A percentile compares a stretch with the other conserved stretches of the same genome.
Evolutionary conservation across 192 early-diverging fungal species (phyloP).

Genomic region (Coemansia sp.): DNA sequence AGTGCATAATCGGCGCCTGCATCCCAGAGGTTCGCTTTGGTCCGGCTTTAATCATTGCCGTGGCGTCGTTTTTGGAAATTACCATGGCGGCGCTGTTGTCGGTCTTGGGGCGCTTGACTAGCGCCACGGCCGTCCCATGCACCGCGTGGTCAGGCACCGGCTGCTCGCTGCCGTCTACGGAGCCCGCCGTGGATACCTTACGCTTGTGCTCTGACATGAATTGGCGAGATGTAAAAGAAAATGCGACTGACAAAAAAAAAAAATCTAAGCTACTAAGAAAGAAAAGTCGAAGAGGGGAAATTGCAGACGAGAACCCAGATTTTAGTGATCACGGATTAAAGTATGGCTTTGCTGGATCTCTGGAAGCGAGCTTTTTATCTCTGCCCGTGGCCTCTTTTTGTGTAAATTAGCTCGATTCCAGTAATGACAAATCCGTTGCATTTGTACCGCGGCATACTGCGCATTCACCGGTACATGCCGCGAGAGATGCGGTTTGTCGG

Average conservation of each 20-base stretch:
- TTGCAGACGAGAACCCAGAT: background rate
- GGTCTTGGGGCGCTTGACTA: constrained; percentile 46
- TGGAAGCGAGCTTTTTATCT: background rate
- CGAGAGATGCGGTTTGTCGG: constrained; percentile 52
- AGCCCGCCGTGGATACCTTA: constrained; percentile 15
- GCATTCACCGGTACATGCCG: constrained; percentile 38
- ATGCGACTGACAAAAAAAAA: background rate
- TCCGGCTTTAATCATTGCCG: constrained; percentile 24
- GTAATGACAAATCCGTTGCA: constrained; percentile 27
- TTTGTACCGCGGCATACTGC: constrained; percentile 42
- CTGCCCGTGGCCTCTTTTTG: background rate
- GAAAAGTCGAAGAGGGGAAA: background rate
- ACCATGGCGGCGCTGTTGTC: background rate
- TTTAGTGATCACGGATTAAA: background rate
- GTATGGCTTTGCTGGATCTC: background rate
- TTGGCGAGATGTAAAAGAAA: background rate
- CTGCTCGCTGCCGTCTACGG: constrained; percentile 4
- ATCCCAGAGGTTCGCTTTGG: constrained; percentile 70
- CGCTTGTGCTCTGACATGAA: constrained; percentile 47
- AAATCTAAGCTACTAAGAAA: background rate
- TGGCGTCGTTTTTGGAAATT: constrained; percentile 1
- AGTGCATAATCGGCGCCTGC: constrained; percentile 81
- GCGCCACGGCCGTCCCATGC: constrained; percentile 36
- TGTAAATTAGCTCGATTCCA: background rate
- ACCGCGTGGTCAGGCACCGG: background rate